Evolutionary conservation across 805 yeast genomes (phyloP).

Genomic region (Candida manassasensis): DNA sequence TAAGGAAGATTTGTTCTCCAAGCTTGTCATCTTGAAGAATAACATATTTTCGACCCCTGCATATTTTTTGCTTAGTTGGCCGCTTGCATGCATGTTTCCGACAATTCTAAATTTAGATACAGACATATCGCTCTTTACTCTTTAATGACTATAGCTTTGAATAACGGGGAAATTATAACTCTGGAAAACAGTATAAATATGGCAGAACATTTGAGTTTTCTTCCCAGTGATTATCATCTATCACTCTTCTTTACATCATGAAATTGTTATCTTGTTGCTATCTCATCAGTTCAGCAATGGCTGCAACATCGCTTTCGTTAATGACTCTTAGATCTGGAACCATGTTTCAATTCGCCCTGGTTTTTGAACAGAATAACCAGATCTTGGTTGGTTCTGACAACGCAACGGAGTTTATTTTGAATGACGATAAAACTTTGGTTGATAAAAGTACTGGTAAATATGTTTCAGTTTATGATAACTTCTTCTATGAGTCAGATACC

Average conservation of each 20-base stretch:
- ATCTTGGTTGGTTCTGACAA: conserved; percentile 9
- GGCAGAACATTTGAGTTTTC: no score
- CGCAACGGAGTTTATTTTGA: conserved; percentile 13
- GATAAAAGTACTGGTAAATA: conserved; percentile 15
- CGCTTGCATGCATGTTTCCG: no score
- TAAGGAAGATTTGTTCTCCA: no score
- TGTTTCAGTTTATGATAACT: conserved; percentile 7
- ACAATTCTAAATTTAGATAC: no score
- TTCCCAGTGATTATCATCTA: no score
- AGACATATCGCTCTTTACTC: no score
- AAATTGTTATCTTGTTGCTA: conserved; percentile 15
- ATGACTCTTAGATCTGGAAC: conserved; percentile 24
- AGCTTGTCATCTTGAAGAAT: no score
- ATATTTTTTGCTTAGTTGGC: no score
- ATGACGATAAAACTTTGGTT: conserved; percentile 20
- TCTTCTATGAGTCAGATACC: conserved; percentile 2
- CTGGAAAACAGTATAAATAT: neutral
- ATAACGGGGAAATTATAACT: neutral
- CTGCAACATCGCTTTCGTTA: conserved; percentile 17
- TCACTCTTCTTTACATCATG: no score
- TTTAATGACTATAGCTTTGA: neutral
- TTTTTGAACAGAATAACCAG: conserved; percentile 6
- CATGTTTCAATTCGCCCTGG: conserved; percentile 17
- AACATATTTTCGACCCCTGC: no score
- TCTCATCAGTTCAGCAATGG: conserved; percentile 20